Percentiles rank a stretch among this genome's conserved stretches.
Evolutionary conservation across 148 eudicot species (phyloP).

Genomic region (Persicaria maculosa): DNA sequence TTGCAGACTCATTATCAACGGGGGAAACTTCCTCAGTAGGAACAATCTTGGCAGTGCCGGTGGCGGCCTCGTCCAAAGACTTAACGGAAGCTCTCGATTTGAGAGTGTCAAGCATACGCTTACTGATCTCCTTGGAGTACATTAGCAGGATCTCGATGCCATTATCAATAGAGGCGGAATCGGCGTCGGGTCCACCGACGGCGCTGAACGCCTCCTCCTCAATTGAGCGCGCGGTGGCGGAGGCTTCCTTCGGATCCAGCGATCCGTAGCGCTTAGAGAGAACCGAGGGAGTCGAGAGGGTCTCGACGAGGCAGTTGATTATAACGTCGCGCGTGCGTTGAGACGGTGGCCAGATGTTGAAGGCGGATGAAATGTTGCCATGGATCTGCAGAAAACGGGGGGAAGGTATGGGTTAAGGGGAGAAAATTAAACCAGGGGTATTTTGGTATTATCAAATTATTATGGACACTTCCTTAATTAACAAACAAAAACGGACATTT

Average conservation of each 20-base stretch:
- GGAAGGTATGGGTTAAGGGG: no score
- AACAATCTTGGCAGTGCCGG: slow-evolving; percentile 5
- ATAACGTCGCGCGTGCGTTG: slow-evolving; percentile 88
- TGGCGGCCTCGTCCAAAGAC: slow-evolving; percentile 1
- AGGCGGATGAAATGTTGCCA: no score
- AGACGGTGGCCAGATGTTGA: no score
- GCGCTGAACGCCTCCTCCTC: slow-evolving; percentile 61
- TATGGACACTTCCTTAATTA: no score
- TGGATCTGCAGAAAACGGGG: no score
- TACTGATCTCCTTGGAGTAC: slow-evolving; percentile 82
- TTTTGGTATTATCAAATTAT: no score
- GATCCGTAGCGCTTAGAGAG: slow-evolving; percentile 86
- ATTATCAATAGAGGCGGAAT: slow-evolving; percentile 32
- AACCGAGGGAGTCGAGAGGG: slow-evolving; percentile 59
- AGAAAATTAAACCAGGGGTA: no score
- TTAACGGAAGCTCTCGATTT: slow-evolving; percentile 41
- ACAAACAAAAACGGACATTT: no score
- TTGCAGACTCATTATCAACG: slow-evolving; percentile 24
- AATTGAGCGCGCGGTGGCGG: slow-evolving; percentile 39
- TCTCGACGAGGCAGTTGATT: slow-evolving; percentile 55
- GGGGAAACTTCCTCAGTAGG: slow-evolving; percentile 23
- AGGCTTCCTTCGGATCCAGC: slow-evolving; percentile 47
- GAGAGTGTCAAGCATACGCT: slow-evolving; percentile 57
- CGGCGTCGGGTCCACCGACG: slow-evolving; percentile 26
- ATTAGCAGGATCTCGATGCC: slow-evolving; percentile 71